Evolutionary conservation across 2,329 filamentous ascomycete genomes (phyloP).

Genomic region (Sporothrix inflata): DNA sequence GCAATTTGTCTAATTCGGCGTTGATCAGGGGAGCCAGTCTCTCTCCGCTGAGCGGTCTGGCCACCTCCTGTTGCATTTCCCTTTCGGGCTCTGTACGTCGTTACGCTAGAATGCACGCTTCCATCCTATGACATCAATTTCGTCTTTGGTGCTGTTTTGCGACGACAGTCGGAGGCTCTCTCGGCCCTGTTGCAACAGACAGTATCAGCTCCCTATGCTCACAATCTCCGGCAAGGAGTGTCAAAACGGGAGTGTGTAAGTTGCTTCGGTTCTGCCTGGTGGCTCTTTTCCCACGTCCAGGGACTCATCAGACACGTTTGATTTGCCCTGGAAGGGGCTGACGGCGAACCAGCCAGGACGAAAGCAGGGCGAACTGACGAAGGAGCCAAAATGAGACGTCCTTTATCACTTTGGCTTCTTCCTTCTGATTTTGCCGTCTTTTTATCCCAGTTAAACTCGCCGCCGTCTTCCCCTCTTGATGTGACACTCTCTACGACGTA

Average conservation of each 20-base stretch:
- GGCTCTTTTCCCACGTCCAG: not conserved
- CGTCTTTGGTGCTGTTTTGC: not conserved
- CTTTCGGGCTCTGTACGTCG: not conserved
- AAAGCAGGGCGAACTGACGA: not conserved
- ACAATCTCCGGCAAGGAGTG: conserved; percentile 1
- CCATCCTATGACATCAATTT: not conserved
- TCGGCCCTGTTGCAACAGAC: not conserved
- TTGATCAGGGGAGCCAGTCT: not conserved
- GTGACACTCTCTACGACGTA: not conserved
- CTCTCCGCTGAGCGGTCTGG: not conserved
- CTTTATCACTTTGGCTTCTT: not conserved
- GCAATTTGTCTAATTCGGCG: not conserved
- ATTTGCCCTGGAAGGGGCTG: conserved; percentile 17
- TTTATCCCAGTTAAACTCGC: not conserved
- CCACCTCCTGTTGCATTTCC: not conserved
- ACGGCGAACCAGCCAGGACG: not conserved
- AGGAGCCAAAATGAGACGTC: not conserved
- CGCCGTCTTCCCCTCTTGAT: not conserved
- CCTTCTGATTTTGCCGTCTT: not conserved
- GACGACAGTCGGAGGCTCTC: not conserved
- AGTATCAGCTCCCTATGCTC: not conserved
- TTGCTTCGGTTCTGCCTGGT: no score
- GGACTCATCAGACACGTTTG: conserved; percentile 4
- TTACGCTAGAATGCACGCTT: not conserved
- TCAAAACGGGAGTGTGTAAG: no score